Conservation (phyloP, 305 asterid species). For the Solanum aculeatissimum region DNA sequence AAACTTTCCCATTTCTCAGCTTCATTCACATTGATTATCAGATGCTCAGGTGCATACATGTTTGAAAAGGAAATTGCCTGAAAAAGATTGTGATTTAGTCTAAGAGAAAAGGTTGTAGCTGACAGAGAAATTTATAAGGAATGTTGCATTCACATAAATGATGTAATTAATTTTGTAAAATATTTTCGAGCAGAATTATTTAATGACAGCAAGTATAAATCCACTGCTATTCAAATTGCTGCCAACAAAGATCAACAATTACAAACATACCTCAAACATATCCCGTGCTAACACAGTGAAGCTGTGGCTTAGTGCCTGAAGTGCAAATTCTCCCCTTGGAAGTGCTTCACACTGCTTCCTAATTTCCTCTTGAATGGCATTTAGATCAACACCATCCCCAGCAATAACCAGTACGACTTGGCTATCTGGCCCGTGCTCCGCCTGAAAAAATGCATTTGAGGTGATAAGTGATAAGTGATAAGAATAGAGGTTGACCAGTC, state of each 20-base stretch:
- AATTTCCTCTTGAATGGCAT: conserved; percentile 59
- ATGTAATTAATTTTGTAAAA: background rate
- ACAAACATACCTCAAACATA: conserved; percentile 64
- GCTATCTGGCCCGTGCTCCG: conserved; percentile 98
- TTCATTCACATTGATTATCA: conserved; percentile 81
- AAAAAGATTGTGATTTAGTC: background rate
- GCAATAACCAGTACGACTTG: conserved; percentile 91
- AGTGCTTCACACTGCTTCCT: conserved; percentile 69
- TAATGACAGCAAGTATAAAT: background rate
- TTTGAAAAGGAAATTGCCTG: conserved; percentile 89
- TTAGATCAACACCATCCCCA: conserved; percentile 65
- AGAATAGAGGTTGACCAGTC: background rate
- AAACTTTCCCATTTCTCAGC: conserved; percentile 94
- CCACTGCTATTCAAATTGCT: background rate
- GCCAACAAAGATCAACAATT: background rate
- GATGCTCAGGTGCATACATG: conserved; percentile 91
- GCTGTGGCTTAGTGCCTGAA: conserved; percentile 82
- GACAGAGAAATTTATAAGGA: background rate
- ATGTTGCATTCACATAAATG: background rate
- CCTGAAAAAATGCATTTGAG: conserved; percentile 33
- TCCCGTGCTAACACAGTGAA: conserved; percentile 73
- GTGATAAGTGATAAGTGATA: background rate
- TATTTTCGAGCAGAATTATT: background rate
- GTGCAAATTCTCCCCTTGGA: conserved; percentile 82
- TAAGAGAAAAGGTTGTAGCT: conserved; percentile 1